Base-by-base conservation (phyloP, 176 grass and related monocot genomes). In the Zea luxurians region DNA sequence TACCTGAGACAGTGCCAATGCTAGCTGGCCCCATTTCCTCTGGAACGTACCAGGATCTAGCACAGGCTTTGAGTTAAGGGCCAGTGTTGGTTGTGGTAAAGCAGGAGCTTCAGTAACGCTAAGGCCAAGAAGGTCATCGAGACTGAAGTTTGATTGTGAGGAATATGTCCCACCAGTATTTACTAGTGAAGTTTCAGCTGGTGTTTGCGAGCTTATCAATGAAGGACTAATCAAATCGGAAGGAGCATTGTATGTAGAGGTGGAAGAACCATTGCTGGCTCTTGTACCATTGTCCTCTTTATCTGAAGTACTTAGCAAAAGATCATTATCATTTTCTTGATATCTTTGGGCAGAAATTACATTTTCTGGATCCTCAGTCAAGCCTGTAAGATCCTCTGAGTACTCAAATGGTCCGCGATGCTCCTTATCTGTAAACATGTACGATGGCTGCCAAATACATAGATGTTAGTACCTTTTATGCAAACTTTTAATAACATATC, bases 351-450 rank as follows among this genome's bases (percentile, higher is more conserved):
- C 78, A 40, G 88, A 74, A 71, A 97, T 89, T 48, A 78, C 83
- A 16, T 89, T 94, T 80, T 90, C 96, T 70, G 79, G 54, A 68
- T 77, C 48, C 16, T 99, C 91, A 34, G 90, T 75, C 82, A 96
- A 82, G 66, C 76, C 92, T 42, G 87, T 81, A 65, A 98, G 84
- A 75, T 93, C 92, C 70, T 99, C 96, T 50, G 96, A 91, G 66
- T 91, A 96, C 76, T 96, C 96, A 69, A 99, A 96, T 79, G 96
- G 92, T 71, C 92, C 96, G 64, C 86, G 92, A 83, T 99, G 96
- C 74, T 96, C 92, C 86, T 93, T 93, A 42, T 99, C 96, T 21
- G 96, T 99, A 78, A 99, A 99, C 92, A 96, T 87, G 82, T 99
- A 99, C 48, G 92, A 95, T 11, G 96, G 96, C 92, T 98, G 86